A percentile compares a stretch with the other conserved stretches of the same genome.
Evolutionary conservation across 768 basidiomycete genomes (phyloP).

Genomic region (Leccinum rimulosum): DNA sequence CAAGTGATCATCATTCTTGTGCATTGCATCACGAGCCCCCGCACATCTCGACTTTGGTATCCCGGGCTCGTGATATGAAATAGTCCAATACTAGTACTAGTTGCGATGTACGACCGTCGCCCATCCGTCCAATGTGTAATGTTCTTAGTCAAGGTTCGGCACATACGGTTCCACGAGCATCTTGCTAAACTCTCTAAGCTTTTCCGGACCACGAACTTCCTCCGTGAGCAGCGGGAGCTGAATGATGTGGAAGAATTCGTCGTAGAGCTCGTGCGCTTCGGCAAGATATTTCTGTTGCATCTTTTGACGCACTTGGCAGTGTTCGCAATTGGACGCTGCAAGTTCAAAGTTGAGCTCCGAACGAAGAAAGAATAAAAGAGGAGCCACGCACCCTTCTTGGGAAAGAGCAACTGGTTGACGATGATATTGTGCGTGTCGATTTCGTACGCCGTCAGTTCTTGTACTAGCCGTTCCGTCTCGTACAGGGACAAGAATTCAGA

Average conservation of each 20-base stretch:
- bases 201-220: slow-evolving; percentile 94
- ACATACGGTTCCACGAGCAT: slow-evolving; percentile 85
- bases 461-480: slow-evolving; percentile 97
- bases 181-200: slow-evolving; percentile 88
- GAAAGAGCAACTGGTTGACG: slow-evolving; percentile 95
- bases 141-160: slow-evolving; percentile 37
- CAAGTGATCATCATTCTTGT: not conserved
- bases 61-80: not conserved
- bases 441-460: slow-evolving; percentile 90
- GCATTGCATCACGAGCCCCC: not conserved
- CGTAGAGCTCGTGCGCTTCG: slow-evolving; percentile 96
- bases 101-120: not conserved
- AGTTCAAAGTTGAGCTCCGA: not conserved
- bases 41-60: not conserved
- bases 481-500: slow-evolving; percentile 98
- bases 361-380: not conserved
- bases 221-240: slow-evolving; percentile 92
- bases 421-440: slow-evolving; percentile 99
- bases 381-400: slow-evolving; percentile 70
- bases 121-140: not conserved
- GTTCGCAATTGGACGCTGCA: slow-evolving; percentile 88
- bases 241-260: slow-evolving; percentile 97
- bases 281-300: slow-evolving; percentile 99
- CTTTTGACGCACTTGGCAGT: slow-evolving; percentile 89
- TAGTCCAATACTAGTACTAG: not conserved